Conservation (phyloP, 108 stramenopile genomes). For the Skeletonema tropicum region DNA sequence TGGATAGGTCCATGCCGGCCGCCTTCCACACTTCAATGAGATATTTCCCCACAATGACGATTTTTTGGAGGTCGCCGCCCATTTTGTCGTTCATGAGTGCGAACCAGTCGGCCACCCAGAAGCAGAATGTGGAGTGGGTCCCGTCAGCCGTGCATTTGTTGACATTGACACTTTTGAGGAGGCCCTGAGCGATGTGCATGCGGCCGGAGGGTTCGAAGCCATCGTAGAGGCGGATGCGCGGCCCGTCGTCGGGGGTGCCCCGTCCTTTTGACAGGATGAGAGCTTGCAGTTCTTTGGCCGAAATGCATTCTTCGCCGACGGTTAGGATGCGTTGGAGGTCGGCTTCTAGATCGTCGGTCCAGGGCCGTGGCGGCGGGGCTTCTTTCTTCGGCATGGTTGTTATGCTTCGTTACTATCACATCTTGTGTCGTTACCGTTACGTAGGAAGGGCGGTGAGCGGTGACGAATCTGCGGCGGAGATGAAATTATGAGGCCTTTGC, state of each 20-base stretch:
- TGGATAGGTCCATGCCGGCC: conserved; percentile 96
- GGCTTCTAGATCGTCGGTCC: conserved; percentile 73
- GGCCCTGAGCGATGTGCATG: conserved; percentile 99
- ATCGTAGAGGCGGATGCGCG: conserved; percentile 90
- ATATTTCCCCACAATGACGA: conserved; percentile 95
- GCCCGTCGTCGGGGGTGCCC: conserved; percentile 37
- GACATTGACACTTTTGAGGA: conserved; percentile 96
- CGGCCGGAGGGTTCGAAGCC: conserved; percentile 99
- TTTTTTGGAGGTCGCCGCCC: conserved; percentile 96
- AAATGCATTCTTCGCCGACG: conserved; percentile 92
- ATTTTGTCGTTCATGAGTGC: conserved; percentile 99
- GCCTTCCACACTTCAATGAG: conserved; percentile 99
- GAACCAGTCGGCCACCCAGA: conserved; percentile 99
- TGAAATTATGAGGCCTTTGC: background rate
- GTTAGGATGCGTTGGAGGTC: conserved; percentile 78
- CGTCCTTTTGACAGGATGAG: conserved; percentile 76
- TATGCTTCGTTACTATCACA: too few relatives aligned
- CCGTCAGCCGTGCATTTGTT: conserved; percentile 92
- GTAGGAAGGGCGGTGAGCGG: too few relatives aligned
- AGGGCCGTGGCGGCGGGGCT: conserved; percentile 48
- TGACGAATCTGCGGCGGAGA: background rate
- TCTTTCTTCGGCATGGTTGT: conserved; percentile 15
- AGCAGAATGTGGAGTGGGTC: conserved; percentile 92
- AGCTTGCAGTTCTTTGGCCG: conserved; percentile 59
- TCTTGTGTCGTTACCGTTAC: too few relatives aligned